A percentile compares a stretch with the other conserved stretches of the same genome.
phyloP scores from a whole-genome alignment of 805 yeast genomes.

The Spathaspora sp. region DNA sequence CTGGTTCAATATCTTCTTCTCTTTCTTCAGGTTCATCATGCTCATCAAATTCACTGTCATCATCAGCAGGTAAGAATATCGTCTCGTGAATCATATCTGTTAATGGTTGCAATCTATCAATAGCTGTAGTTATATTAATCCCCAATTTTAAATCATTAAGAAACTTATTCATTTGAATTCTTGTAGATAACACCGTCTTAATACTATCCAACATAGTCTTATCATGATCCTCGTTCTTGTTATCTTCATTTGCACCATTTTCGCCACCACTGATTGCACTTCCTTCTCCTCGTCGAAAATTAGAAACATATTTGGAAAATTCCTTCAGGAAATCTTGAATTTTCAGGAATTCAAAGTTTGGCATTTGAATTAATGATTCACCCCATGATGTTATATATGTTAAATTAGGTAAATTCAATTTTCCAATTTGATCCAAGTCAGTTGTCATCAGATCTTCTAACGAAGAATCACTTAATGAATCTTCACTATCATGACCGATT shows the following conservation, averaged over 20 bases:
- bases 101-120: conserved; percentile 48
- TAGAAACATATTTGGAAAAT: conserved; percentile 25
- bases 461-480: conserved; percentile 1
- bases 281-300: conserved; percentile 12
- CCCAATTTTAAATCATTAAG: conserved; percentile 43
- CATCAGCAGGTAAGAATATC: conserved; percentile 50
- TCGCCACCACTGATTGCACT: too few species aligned
- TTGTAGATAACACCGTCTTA: conserved; percentile 36
- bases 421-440: conserved; percentile 52
- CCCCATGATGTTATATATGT: conserved; percentile 17
- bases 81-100: conserved; percentile 44
- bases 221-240: conserved; percentile 13
- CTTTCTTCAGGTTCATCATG: conserved; percentile 11
- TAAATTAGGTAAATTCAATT: conserved; percentile 27
- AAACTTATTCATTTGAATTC: conserved; percentile 41
- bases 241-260: background rate
- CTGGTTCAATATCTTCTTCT: conserved; percentile 42
- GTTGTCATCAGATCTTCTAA: conserved; percentile 39
- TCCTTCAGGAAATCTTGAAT: conserved; percentile 26
- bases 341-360: conserved; percentile 19
- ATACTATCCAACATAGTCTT: conserved; percentile 24
- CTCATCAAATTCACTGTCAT: conserved; percentile 24
- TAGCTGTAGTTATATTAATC: conserved; percentile 46
- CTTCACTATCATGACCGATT: background rate
- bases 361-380: conserved; percentile 19